Evolutionary conservation across 2,329 filamentous ascomycete genomes (phyloP).

Genomic region (Colletotrichum tabaci): DNA sequence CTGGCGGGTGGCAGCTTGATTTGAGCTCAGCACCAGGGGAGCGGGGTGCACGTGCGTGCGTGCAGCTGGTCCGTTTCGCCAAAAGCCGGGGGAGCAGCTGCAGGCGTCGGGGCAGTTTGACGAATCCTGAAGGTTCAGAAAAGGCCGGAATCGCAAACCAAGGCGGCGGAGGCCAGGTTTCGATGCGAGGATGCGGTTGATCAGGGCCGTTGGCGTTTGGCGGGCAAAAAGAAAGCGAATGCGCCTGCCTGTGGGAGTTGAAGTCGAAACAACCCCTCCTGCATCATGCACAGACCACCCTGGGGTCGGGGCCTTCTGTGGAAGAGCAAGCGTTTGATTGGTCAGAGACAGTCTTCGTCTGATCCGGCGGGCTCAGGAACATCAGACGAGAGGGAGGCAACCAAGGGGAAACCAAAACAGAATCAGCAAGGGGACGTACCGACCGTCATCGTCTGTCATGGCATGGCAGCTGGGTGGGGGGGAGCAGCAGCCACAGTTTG

Average conservation of each 20-base stretch:
- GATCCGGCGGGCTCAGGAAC: conserved; percentile 35
- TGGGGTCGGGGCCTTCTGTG: conserved; percentile 30
- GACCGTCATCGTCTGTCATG: conserved; percentile 13
- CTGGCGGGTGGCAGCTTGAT: conserved; percentile 17
- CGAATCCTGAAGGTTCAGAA: background rate
- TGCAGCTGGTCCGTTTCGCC: conserved; percentile 17
- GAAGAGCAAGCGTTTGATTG: conserved; percentile 2
- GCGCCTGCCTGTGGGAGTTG: conserved; percentile 24
- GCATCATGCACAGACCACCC: conserved; percentile 26
- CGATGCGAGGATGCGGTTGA: conserved; percentile 6
- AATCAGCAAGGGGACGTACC: conserved; percentile 5
- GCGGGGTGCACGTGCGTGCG: conserved; percentile 4
- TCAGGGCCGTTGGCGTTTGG: conserved; percentile 8
- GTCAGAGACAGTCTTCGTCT: conserved; percentile 9
- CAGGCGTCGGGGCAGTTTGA: conserved; percentile 32
- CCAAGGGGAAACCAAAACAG: background rate
- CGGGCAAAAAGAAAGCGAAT: conserved; percentile 28
- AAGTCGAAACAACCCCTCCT: conserved; percentile 40
- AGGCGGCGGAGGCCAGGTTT: conserved; percentile 25
- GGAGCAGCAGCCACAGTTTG: background rate
- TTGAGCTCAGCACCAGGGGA: conserved; percentile 8
- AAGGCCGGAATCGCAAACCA: conserved; percentile 14
- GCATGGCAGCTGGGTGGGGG: conserved; percentile 2
- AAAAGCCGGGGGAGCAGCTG: conserved; percentile 16
- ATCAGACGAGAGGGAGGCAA: conserved; percentile 3